These are phyloP conservation scores for Eucalyptus pauciflora DNA, from an alignment of 345 rosid species.

Conservation along the genomic window DNA sequence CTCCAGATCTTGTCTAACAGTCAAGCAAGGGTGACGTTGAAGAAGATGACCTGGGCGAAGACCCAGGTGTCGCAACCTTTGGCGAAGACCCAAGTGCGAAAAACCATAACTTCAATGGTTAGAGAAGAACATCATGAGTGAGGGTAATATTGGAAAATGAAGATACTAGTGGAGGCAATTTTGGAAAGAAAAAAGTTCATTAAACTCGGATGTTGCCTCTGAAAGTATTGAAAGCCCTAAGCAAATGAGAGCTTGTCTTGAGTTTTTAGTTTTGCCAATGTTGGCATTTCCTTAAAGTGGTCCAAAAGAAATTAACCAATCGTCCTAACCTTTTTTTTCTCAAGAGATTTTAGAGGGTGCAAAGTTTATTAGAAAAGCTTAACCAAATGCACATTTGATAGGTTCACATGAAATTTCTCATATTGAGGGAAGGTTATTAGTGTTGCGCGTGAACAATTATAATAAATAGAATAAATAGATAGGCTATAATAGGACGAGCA, in stretches of 20 bases:
- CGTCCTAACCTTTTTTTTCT: not conserved
- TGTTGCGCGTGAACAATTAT: accelerated
- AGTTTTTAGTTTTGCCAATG: not conserved
- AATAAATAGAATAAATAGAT: accelerated
- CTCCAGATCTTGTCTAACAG: accelerated
- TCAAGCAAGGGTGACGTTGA: not conserved
- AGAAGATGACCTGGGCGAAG: too few species aligned
- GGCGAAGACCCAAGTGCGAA: too few species aligned
- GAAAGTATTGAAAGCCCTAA: not conserved
- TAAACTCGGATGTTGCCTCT: not conserved
- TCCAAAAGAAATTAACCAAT: too few species aligned
- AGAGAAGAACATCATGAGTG: accelerated
- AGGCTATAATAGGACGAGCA: not conserved
- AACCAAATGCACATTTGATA: too few species aligned
- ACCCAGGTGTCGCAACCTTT: too few species aligned
- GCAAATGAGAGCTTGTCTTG: accelerated
- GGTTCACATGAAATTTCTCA: too few species aligned
- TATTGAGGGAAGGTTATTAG: accelerated
- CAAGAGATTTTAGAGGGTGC: accelerated
- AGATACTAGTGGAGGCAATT: too few species aligned
- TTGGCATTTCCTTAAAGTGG: accelerated
- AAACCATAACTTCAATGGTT: too few species aligned
- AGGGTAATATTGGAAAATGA: too few species aligned
- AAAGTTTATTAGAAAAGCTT: too few species aligned
- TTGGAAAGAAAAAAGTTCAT: too few species aligned